Conservation (phyloP, 2,329 filamentous ascomycete species). For the Pleochaeta shiraiana region DNA sequence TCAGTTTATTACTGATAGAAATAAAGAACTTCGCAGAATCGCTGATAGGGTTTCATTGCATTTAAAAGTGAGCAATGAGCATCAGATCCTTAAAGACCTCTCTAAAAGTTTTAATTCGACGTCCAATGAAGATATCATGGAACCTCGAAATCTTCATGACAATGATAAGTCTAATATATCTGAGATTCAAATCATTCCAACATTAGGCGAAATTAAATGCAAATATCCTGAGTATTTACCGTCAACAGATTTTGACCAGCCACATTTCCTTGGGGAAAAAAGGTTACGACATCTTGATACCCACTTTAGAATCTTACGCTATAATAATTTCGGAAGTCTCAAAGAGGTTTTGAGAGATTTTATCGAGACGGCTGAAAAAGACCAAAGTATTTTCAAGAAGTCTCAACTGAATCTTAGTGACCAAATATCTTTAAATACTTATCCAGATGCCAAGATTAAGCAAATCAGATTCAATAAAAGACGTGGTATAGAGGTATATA, state of each 20-base stretch:
- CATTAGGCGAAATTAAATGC: neutral
- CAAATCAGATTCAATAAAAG: neutral
- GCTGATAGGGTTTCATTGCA: conserved; percentile 7
- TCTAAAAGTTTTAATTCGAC: conserved; percentile 8
- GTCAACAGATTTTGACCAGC: conserved; percentile 19
- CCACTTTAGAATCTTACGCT: conserved; percentile 16
- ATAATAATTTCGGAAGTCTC: conserved; percentile 16
- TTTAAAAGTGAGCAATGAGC: conserved; percentile 5
- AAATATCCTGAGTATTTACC: conserved; percentile 24
- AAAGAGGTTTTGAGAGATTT: conserved; percentile 14
- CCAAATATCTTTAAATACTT: neutral
- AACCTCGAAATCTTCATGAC: conserved; percentile 6
- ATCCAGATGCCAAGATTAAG: neutral
- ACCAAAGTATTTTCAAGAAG: conserved; percentile 8
- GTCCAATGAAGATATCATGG: conserved; percentile 7
- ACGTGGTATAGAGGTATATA: neutral
- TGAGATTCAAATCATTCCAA: conserved; percentile 4
- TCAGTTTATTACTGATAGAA: conserved; percentile 6
- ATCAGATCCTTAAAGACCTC: conserved; percentile 5
- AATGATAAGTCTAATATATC: conserved; percentile 5
- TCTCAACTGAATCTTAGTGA: neutral
- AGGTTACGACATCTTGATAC: conserved; percentile 1
- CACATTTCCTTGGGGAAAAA: conserved; percentile 17
- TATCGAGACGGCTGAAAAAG: conserved; percentile 7
- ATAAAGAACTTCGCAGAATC: conserved; percentile 8